phyloP scores from a whole-genome alignment of 1,284 basidiomycete species.

The Volvariella surrecta region DNA sequence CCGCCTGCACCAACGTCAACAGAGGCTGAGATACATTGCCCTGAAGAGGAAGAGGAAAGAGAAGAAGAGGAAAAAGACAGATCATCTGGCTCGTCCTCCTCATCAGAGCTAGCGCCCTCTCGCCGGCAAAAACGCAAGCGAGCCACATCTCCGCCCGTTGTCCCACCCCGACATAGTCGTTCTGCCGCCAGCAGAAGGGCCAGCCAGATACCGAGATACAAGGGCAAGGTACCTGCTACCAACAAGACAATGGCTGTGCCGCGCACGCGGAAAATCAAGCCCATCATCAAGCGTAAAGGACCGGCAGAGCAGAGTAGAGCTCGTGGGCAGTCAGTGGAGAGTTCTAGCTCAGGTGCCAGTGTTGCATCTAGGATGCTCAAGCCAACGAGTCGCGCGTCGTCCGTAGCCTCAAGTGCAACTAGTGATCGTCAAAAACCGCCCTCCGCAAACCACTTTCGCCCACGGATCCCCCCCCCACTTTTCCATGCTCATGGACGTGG shows the following conservation, averaged over 20 bases:
- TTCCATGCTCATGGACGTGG: conserved; percentile 16
- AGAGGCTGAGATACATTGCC: too few relatives aligned
- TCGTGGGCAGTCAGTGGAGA: conserved; percentile 15
- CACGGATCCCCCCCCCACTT: conserved; percentile 12
- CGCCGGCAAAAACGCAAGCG: too few relatives aligned
- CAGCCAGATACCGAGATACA: conserved; percentile 3
- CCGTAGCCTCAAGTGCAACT: conserved; percentile 31
- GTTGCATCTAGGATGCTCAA: conserved; percentile 25
- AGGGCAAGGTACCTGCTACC: conserved; percentile 12
- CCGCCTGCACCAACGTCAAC: too few relatives aligned
- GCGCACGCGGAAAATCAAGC: conserved; percentile 8
- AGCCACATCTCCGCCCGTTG: too few relatives aligned
- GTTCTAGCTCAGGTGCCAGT: conserved; percentile 29
- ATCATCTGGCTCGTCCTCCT: too few relatives aligned
- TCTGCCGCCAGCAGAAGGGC: too few relatives aligned
- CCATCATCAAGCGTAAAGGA: conserved; percentile 12
- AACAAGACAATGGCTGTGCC: not conserved
- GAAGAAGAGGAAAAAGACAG: too few relatives aligned
- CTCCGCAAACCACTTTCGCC: not conserved
- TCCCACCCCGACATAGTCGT: too few relatives aligned
- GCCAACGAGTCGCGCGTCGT: conserved; percentile 34
- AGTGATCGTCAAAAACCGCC: conserved; percentile 20
- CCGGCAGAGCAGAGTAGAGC: conserved; percentile 17
- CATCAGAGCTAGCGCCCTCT: too few relatives aligned
- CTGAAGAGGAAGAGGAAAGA: too few relatives aligned